Base-by-base conservation (phyloP, 352 stramenopile species). In the Globisporangium carolinianum region DNA sequence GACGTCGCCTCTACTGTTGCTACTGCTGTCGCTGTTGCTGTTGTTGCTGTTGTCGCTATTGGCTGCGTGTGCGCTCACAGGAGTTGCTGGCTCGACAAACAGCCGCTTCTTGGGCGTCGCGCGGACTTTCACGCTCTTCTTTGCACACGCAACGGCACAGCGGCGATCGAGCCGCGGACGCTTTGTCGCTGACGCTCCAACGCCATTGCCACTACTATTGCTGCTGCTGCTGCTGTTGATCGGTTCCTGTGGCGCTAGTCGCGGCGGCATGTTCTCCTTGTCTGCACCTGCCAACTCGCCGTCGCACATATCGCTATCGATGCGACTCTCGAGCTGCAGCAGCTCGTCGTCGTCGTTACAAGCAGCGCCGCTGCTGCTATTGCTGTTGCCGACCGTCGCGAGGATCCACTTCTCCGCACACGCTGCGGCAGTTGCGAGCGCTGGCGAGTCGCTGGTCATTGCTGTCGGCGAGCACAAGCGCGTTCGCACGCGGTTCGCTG, bases 251-350 rank as follows among this genome's bases (percentile, higher is more conserved):
- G 24, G 1, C 24, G 24, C 24, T 32, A 32, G 24, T 32, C 11
- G 12, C 3, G 57, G 57, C 9, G 58, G 39, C 35, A 50, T 38
- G 35, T 63, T 59, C 42, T 63, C 51, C 15, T 63, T 63, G 58
- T 55, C 58, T 46, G 24, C 12, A 24, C 3, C 14, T 6, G 15
- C 9, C 0, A 43, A 12, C 14, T 38, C 46, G 24, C 24, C 24
- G 24, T 32, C 24, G 24, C 24, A 32, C 24, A 32, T 32, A 32
- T 32, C 24, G 24, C 24, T 24, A 24, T 24, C 24, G 24, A 24
- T 24, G 24, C 24, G 24, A 24, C 24, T 24, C 24, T 24, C 24
- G 24, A 24, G 24, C 24, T 24, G 24, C 24, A 24, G 24, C 24
- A 24, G 24, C 24, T 24, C 24, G 2, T 24, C 24, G 24, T 24